Conservation (phyloP, 176 grass and related monocot genomes). For the Eremochloa ophiuroides region DNA sequence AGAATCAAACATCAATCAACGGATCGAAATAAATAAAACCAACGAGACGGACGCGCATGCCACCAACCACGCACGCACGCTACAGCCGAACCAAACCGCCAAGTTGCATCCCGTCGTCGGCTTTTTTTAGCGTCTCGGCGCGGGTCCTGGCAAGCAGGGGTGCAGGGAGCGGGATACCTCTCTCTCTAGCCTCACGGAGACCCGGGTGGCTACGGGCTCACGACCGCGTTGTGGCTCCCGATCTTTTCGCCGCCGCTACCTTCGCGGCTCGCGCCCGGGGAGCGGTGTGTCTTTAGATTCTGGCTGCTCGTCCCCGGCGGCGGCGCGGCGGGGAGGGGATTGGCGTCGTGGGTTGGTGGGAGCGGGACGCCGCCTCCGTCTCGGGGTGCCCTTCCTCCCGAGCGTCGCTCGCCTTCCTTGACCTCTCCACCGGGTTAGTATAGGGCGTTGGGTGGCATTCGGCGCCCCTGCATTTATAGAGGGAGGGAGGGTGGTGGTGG, state of each 20-base stretch:
- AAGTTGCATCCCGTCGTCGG: constrained; percentile 22
- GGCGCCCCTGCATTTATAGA: constrained; percentile 48
- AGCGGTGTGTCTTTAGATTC: constrained; percentile 4
- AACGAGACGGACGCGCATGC: not conserved
- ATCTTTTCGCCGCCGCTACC: not conserved
- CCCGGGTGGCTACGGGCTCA: not conserved
- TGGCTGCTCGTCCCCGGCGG: not conserved
- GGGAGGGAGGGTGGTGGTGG: not conserved
- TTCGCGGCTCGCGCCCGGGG: not conserved
- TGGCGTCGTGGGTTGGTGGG: constrained; percentile 1
- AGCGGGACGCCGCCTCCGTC: constrained; percentile 21
- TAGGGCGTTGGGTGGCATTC: constrained; percentile 16
- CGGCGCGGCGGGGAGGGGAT: not conserved
- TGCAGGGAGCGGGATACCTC: constrained; percentile 33
- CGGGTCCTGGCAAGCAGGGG: not conserved
- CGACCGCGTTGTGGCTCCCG: not conserved
- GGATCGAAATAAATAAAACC: constrained; percentile 29
- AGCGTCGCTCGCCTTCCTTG: constrained; percentile 22
- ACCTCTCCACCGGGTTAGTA: constrained; percentile 28
- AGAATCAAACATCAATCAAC: constrained; percentile 18
- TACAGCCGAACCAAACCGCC: not conserved
- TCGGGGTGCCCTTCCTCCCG: not conserved
- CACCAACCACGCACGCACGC: constrained; percentile 16
- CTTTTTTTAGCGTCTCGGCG: constrained; percentile 1
- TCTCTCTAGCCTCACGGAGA: constrained; percentile 25